A percentile compares a stretch with the other conserved stretches of the same genome.
phyloP scores from a whole-genome alignment of 1,284 basidiomycete species.

The Wolfiporia cocos region DNA sequence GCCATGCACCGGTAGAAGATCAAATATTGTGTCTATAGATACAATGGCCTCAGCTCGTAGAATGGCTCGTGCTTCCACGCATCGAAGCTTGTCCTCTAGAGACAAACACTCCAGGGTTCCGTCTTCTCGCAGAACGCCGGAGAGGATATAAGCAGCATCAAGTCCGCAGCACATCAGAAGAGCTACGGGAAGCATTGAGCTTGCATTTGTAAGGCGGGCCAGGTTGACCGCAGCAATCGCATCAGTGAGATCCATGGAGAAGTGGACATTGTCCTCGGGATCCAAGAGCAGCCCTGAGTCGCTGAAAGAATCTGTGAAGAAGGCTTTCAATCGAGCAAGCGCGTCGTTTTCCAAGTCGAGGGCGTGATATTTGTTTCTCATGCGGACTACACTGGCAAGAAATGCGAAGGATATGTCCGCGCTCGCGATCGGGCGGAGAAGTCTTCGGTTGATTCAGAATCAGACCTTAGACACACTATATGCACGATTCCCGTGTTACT shows the following conservation, averaged over 20 bases:
- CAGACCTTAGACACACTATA: too few relatives aligned
- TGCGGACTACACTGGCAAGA: slow-evolving; percentile 5
- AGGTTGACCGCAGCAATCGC: background rate
- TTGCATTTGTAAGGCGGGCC: background rate
- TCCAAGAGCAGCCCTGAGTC: background rate
- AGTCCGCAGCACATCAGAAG: background rate
- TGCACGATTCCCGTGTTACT: too few relatives aligned
- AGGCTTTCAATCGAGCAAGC: background rate
- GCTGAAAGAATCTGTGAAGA: background rate
- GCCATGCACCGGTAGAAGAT: too few relatives aligned
- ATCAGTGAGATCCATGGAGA: background rate
- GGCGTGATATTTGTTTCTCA: slow-evolving; percentile 11
- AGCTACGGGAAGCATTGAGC: background rate
- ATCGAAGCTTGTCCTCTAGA: background rate
- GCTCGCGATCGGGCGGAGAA: too few relatives aligned
- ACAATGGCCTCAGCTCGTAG: too few relatives aligned
- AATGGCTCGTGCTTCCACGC: too few relatives aligned
- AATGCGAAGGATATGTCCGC: background rate
- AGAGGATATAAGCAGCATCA: background rate
- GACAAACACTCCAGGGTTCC: background rate
- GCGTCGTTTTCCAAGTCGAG: slow-evolving; percentile 6
- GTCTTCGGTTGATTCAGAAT: too few relatives aligned
- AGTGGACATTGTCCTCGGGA: background rate
- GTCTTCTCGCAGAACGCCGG: background rate
- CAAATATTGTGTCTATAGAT: too few relatives aligned